A percentile compares a stretch with the other conserved stretches of the same genome.
Evolutionary conservation across 352 stramenopile species (phyloP).

Genomic region (Globisporangium okanoganense): DNA sequence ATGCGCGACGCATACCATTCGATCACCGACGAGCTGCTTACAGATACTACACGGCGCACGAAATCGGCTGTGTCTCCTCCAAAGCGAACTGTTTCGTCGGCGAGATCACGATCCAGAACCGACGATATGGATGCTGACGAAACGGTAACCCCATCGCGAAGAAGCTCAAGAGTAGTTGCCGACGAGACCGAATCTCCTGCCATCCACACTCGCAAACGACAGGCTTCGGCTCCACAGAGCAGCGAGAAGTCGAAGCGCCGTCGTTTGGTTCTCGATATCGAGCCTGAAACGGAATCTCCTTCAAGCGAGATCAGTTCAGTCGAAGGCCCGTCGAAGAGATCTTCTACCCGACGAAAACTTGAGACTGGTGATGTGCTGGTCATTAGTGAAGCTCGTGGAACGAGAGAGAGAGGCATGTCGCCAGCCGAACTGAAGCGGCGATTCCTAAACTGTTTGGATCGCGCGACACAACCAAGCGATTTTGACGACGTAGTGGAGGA

Average conservation of each 20-base stretch:
- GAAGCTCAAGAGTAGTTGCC: conserved; percentile 7
- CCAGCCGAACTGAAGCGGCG: conserved; percentile 8
- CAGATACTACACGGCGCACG: conserved; percentile 38
- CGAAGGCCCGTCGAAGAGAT: not conserved
- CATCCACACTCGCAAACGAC: conserved; percentile 7
- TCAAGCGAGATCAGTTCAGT: conserved; percentile 9
- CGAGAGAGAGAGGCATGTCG: conserved; percentile 6
- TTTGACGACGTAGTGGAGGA: conserved; percentile 41
- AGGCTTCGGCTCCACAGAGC: not conserved
- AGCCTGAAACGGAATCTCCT: conserved; percentile 11
- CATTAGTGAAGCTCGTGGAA: not conserved
- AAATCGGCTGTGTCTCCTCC: conserved; percentile 17
- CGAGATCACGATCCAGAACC: not conserved
- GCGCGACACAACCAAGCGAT: conserved; percentile 12
- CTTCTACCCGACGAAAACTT: conserved; percentile 1
- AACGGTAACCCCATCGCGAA: conserved; percentile 11
- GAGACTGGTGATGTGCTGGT: not conserved
- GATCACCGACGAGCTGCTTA: conserved; percentile 53
- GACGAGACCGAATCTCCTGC: not conserved
- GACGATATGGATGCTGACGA: conserved; percentile 10
- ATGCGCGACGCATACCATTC: conserved; percentile 73
- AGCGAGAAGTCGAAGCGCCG: conserved; percentile 16
- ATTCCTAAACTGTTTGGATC: conserved; percentile 15
- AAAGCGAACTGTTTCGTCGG: conserved; percentile 4
- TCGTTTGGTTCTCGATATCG: conserved; percentile 12